A percentile compares a stretch with the other conserved stretches of the same genome.
Conservation (phyloP, 345 rosid species). For the Pugionium cornutum region DNA sequence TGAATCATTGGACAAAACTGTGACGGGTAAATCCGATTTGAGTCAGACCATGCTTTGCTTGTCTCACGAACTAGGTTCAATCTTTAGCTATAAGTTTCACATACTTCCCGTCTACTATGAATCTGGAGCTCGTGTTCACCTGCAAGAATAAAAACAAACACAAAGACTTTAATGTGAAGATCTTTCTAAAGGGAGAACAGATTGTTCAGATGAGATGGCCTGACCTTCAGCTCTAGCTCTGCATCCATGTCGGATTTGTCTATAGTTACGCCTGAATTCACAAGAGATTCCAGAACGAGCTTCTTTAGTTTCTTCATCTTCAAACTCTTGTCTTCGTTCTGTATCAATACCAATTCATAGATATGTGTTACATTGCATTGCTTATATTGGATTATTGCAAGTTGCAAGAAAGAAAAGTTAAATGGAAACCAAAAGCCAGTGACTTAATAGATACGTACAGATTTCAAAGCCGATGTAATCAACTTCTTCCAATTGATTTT, state of each 20-base stretch:
- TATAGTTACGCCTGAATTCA: conserved; percentile 48
- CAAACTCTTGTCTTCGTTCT: conserved; percentile 62
- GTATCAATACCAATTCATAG: conserved; percentile 22
- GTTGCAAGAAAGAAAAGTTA: background rate
- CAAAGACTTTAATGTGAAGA: background rate
- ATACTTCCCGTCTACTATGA: conserved; percentile 54
- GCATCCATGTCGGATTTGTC: conserved; percentile 46
- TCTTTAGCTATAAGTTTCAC: conserved; percentile 58
- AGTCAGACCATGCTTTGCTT: conserved; percentile 6
- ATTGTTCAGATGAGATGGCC: background rate
- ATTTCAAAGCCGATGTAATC: conserved; percentile 62
- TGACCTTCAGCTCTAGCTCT: conserved; percentile 66
- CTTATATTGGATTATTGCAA: background rate
- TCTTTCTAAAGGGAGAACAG: background rate
- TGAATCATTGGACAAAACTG: conserved; percentile 31
- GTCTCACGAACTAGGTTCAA: conserved; percentile 29
- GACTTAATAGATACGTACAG: conserved; percentile 49
- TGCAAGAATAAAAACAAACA: conserved; percentile 30
- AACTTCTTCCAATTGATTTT: conserved; percentile 84
- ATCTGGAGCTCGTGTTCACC: conserved; percentile 70
- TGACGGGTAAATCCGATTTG: background rate
- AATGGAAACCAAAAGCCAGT: background rate
- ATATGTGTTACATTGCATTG: conserved; percentile 4
- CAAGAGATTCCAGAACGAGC: conserved; percentile 51
- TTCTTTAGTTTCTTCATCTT: conserved; percentile 74